Evolutionary conservation across 2,329 filamentous ascomycete species (phyloP).

Genomic region (Microcyclospora pomicola): DNA sequence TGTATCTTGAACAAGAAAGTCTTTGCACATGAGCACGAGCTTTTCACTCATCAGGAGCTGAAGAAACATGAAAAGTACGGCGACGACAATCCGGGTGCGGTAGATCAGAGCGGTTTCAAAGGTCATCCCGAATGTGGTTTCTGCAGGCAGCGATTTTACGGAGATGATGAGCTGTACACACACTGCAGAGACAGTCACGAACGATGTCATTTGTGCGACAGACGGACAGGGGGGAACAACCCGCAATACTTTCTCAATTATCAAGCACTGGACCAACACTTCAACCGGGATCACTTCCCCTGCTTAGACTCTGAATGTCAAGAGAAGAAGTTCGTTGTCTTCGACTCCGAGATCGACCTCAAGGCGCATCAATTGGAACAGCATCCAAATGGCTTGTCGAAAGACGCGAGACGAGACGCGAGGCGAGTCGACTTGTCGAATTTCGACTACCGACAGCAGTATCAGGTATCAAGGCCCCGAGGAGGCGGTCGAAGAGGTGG

Average conservation of each 20-base stretch:
- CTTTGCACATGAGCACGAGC: constrained; percentile 92
- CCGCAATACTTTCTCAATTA: constrained; percentile 92
- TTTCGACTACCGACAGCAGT: constrained; percentile 67
- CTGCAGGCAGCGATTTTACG: constrained; percentile 84
- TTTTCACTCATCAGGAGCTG: constrained; percentile 70
- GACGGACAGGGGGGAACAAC: constrained; percentile 45
- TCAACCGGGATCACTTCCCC: constrained; percentile 71
- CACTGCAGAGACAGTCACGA: constrained; percentile 93
- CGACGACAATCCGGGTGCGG: constrained; percentile 77
- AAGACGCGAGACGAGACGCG: constrained; percentile 70
- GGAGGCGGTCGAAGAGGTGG: constrained; percentile 37
- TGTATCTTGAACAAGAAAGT: constrained; percentile 94
- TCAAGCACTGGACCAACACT: constrained; percentile 72
- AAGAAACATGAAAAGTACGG: constrained; percentile 80
- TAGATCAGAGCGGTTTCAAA: constrained; percentile 89
- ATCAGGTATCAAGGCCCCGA: constrained; percentile 45
- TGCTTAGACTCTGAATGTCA: constrained; percentile 77
- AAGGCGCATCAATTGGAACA: constrained; percentile 82
- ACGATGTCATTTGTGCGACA: constrained; percentile 85
- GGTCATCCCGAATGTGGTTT: constrained; percentile 92
- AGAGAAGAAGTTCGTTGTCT: constrained; percentile 97
- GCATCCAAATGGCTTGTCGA: constrained; percentile 67
- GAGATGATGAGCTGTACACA: constrained; percentile 84
- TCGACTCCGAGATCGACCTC: constrained; percentile 84
- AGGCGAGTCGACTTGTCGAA: constrained; percentile 73